A percentile compares a stretch with the other conserved stretches of the same genome.
Conservation (phyloP, 345 rosid genomes). For the Hypericum perforatum region DNA sequence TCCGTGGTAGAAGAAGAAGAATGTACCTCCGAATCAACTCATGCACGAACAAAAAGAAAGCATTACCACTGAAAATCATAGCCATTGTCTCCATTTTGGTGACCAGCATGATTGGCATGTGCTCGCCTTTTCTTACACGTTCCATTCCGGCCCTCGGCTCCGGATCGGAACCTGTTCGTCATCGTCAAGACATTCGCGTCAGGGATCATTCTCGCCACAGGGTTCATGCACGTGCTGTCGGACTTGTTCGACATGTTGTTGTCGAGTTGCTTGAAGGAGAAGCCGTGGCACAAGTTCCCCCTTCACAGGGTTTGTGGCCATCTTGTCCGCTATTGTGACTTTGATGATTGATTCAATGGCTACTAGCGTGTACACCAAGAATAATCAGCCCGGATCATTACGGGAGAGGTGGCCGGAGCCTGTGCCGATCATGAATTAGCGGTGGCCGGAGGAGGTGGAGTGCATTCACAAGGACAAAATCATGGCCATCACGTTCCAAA, state of each 20-base stretch:
- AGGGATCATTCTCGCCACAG: slow-evolving; percentile 74
- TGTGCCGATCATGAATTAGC: slow-evolving; percentile 14
- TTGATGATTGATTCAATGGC: slow-evolving; percentile 62
- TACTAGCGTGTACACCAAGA: slow-evolving; percentile 36
- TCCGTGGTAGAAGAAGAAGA: slow-evolving; percentile 16
- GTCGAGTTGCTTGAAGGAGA: slow-evolving; percentile 46
- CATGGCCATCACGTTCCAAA: slow-evolving; percentile 19
- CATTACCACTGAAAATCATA: slow-evolving; percentile 45
- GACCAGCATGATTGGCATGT: slow-evolving; percentile 57
- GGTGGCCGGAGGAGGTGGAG: slow-evolving; percentile 6
- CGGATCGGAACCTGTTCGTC: slow-evolving; percentile 43
- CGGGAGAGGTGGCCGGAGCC: neutral
- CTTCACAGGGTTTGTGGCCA: slow-evolving; percentile 67
- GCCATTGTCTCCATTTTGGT: slow-evolving; percentile 40
- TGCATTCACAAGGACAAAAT: slow-evolving; percentile 26
- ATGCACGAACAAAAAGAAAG: slow-evolving; percentile 42
- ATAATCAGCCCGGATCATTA: slow-evolving; percentile 13
- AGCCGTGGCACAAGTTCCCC: slow-evolving; percentile 86
- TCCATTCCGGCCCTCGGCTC: slow-evolving; percentile 48
- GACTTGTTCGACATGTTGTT: slow-evolving; percentile 68
- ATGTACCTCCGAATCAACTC: slow-evolving; percentile 19
- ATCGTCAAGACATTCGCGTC: slow-evolving; percentile 59
- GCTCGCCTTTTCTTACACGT: slow-evolving; percentile 43
- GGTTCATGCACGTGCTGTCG: slow-evolving; percentile 79
- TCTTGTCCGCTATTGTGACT: slow-evolving; percentile 54